Conservation (phyloP, 2,329 filamentous ascomycete genomes). For the Aspergillus fumigatiaffinis region DNA sequence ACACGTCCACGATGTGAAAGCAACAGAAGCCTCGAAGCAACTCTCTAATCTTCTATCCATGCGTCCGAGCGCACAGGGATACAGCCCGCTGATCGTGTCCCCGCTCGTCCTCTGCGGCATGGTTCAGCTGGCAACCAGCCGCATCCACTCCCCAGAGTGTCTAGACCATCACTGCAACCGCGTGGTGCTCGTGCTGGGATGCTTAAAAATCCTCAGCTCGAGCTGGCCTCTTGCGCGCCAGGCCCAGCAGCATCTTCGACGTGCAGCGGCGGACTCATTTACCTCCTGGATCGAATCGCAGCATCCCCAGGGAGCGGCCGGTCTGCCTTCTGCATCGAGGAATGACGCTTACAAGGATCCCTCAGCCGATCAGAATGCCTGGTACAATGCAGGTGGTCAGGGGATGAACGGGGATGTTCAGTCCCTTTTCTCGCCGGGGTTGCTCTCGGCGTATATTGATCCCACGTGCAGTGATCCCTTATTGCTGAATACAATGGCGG, state of each 20-base stretch:
- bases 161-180: slow-evolving; percentile 37
- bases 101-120: slow-evolving; percentile 29
- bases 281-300: slow-evolving; percentile 8
- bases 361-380: not conserved
- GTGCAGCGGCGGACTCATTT: slow-evolving; percentile 24
- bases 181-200: slow-evolving; percentile 33
- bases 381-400: not conserved
- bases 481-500: not conserved
- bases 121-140: slow-evolving; percentile 32
- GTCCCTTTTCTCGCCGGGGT: slow-evolving; percentile 23
- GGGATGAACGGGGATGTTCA: slow-evolving; percentile 17
- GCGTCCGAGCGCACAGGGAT: slow-evolving; percentile 28
- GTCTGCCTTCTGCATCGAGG: not conserved
- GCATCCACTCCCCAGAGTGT: slow-evolving; percentile 33
- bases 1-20: slow-evolving; percentile 33
- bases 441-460: slow-evolving; percentile 26
- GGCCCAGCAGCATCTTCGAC: slow-evolving; percentile 25
- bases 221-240: slow-evolving; percentile 29
- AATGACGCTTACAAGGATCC: not conserved
- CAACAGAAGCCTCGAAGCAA: slow-evolving; percentile 31
- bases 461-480: slow-evolving; percentile 19
- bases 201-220: slow-evolving; percentile 27
- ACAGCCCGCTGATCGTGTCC: slow-evolving; percentile 30
- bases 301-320: slow-evolving; percentile 1
- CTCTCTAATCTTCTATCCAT: slow-evolving; percentile 32